phyloP scores from a whole-genome alignment of 2,329 filamentous ascomycete species.

The Fusarium tjaetaba region DNA sequence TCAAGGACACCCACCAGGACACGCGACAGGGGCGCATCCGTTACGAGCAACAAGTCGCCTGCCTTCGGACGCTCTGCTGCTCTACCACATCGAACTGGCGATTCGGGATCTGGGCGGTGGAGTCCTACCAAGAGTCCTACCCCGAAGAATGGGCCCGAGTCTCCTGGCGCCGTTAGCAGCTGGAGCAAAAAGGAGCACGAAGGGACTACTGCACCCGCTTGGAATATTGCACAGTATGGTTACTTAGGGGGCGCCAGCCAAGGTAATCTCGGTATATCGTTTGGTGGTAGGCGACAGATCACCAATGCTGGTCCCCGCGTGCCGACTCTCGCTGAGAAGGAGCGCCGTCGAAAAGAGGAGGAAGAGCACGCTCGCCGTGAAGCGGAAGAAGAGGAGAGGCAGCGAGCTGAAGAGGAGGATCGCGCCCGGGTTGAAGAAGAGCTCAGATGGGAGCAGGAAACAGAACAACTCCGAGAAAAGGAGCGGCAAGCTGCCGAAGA shows the following conservation, averaged over 20 bases:
- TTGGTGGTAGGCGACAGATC: conserved; percentile 92
- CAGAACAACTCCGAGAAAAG: conserved; percentile 65
- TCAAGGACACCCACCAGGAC: conserved; percentile 57
- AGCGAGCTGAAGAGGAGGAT: conserved; percentile 70
- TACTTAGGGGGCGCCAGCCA: conserved; percentile 98
- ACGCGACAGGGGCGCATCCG: conserved; percentile 61
- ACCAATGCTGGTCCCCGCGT: conserved; percentile 83
- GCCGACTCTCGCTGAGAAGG: conserved; percentile 85
- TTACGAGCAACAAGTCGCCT: conserved; percentile 68
- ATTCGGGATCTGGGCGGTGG: conserved; percentile 64
- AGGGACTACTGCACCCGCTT: conserved; percentile 83
- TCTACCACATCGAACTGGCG: conserved; percentile 63
- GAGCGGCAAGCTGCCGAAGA: conserved; percentile 71
- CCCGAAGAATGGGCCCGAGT: conserved; percentile 58
- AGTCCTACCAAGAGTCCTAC: conserved; percentile 71
- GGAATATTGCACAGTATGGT: conserved; percentile 98
- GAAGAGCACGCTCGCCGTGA: conserved; percentile 67
- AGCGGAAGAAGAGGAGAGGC: conserved; percentile 62
- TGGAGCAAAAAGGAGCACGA: conserved; percentile 92
- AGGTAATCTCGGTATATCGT: conserved; percentile 91
- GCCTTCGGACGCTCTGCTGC: conserved; percentile 52
- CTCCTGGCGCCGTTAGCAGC: conserved; percentile 74
- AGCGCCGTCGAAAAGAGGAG: conserved; percentile 71
- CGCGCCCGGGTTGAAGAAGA: conserved; percentile 71
- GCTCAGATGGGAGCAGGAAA: conserved; percentile 72